Conservation (phyloP, 208 protist genomes). For the Trypanosoma congolense region DNA sequence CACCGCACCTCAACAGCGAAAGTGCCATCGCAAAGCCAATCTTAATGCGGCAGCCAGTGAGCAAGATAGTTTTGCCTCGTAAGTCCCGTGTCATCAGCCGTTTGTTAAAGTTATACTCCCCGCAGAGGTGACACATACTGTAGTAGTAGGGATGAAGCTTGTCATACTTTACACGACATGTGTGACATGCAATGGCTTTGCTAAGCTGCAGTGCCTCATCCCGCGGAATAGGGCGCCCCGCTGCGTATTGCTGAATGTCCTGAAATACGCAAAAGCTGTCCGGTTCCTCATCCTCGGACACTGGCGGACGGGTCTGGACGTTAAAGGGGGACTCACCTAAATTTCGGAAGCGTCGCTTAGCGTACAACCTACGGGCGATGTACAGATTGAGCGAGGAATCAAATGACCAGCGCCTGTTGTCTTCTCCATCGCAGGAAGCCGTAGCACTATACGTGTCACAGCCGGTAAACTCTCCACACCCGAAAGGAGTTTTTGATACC, state of each 20-base stretch:
- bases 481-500: constrained; percentile 3
- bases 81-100: constrained; percentile 88
- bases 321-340: constrained; percentile 52
- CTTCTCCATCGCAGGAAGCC: not conserved
- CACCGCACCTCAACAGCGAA: constrained; percentile 82
- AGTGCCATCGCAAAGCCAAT: constrained; percentile 92
- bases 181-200: constrained; percentile 76
- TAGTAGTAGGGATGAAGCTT: constrained; percentile 96
- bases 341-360: constrained; percentile 20
- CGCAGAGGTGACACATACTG: constrained; percentile 93
- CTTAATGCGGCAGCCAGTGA: constrained; percentile 92
- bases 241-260: constrained; percentile 63
- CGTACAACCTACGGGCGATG: constrained; percentile 67
- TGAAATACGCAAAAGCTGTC: constrained; percentile 72
- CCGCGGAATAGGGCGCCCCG: constrained; percentile 31
- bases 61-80: constrained; percentile 85
- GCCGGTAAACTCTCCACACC: not conserved
- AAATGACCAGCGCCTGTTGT: constrained; percentile 15
- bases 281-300: constrained; percentile 55
- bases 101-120: constrained; percentile 94
- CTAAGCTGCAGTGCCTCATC: constrained; percentile 27
- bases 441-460: not conserved
- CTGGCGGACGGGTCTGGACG: constrained; percentile 39
- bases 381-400: constrained; percentile 59
- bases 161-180: constrained; percentile 81